Evolutionary conservation across 495 filamentous ascomycete genomes (phyloP).

Genomic region (Aspergillus panamensis): DNA sequence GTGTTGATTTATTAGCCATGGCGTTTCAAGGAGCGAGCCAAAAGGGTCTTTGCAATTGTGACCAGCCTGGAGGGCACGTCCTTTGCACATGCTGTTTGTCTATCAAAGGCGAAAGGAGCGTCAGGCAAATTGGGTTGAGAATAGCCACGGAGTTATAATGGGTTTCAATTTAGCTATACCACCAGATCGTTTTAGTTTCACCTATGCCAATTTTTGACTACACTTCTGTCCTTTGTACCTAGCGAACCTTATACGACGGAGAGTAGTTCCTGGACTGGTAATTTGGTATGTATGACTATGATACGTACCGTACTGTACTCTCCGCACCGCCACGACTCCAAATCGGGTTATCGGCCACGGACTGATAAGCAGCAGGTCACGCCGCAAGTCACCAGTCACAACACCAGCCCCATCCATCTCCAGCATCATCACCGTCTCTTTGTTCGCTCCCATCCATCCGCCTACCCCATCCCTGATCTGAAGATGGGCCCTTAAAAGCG

Average conservation of each 20-base stretch:
- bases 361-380: conserved; percentile 1
- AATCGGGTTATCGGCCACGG: not conserved
- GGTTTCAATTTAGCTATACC: not conserved
- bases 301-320: not conserved
- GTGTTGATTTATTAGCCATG: conserved; percentile 33
- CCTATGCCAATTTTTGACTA: not conserved
- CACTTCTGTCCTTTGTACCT: too few species aligned
- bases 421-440: not conserved
- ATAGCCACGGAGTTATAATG: not conserved
- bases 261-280: too few species aligned
- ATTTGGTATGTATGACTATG: not conserved
- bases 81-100: not conserved
- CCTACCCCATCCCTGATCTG: too few species aligned
- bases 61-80: not conserved
- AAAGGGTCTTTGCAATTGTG: conserved; percentile 18
- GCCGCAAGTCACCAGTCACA: not conserved
- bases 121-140: not conserved
- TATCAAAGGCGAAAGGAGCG: not conserved
- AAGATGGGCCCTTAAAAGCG: too few species aligned
- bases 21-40: conserved; percentile 31
- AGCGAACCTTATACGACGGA: too few species aligned
- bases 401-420: not conserved
- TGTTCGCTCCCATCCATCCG: not conserved
- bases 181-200: not conserved
- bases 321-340: not conserved